Evolutionary conservation across 2,329 filamentous ascomycete genomes (phyloP).

Genomic region (Aspergillus sp.): DNA sequence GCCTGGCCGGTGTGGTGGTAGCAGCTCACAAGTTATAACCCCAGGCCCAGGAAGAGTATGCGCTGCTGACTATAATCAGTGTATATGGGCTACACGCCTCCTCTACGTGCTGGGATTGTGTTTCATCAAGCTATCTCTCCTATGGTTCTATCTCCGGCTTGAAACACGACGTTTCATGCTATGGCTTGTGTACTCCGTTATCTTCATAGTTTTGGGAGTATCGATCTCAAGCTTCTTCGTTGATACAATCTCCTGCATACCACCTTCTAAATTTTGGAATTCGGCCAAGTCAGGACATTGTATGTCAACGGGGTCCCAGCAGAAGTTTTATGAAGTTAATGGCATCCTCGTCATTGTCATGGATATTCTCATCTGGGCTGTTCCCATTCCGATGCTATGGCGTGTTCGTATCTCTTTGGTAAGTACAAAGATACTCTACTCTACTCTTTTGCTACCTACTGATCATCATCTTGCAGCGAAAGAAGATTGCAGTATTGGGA

Average conservation of each 20-base stretch:
- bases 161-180: slow-evolving; percentile 14
- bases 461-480: slow-evolving; percentile 5
- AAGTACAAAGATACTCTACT: background rate
- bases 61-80: background rate
- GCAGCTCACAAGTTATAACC: background rate
- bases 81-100: slow-evolving; percentile 7
- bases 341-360: slow-evolving; percentile 20
- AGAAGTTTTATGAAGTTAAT: slow-evolving; percentile 21
- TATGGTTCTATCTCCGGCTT: slow-evolving; percentile 18
- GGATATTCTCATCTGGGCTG: slow-evolving; percentile 18
- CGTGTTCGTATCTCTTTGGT: slow-evolving; percentile 11
- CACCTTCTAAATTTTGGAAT: slow-evolving; percentile 17
- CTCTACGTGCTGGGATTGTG: slow-evolving; percentile 12
- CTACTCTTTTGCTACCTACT: background rate
- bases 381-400: slow-evolving; percentile 21
- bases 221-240: slow-evolving; percentile 11
- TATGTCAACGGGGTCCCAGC: slow-evolving; percentile 13
- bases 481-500: slow-evolving; percentile 15
- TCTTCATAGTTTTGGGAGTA: slow-evolving; percentile 6
- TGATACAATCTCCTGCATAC: slow-evolving; percentile 12
- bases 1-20: no score
- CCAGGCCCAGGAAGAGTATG: no score
- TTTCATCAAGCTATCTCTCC: slow-evolving; percentile 16
- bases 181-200: slow-evolving; percentile 12
- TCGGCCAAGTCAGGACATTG: background rate